phyloP scores from a whole-genome alignment of 1,139 yeast genomes.

The Taphrina deformans region DNA sequence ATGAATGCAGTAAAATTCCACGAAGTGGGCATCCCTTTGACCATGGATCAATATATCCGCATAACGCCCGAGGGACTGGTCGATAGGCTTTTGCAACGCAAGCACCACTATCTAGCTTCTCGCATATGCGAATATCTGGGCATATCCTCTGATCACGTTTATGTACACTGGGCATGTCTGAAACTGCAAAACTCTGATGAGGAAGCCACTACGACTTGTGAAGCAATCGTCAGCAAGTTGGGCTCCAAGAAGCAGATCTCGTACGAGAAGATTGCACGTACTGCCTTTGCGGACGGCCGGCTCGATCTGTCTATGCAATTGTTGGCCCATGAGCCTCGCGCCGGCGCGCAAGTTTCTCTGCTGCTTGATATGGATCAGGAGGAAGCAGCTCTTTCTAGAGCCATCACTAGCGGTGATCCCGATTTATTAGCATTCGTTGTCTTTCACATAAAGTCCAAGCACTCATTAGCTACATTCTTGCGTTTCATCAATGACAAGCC shows the following conservation, averaged over 20 bases:
- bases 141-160: conserved; percentile 59
- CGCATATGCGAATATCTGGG: conserved; percentile 58
- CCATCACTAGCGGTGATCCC: conserved; percentile 65
- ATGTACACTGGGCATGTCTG: conserved; percentile 77
- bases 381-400: conserved; percentile 66
- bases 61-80: conserved; percentile 55
- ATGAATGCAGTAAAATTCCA: conserved; percentile 65
- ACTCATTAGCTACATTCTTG: conserved; percentile 58
- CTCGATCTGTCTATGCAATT: conserved; percentile 58
- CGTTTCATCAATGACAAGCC: conserved; percentile 54
- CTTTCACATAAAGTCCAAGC: conserved; percentile 52
- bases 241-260: conserved; percentile 51
- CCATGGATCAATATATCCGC: conserved; percentile 54
- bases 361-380: conserved; percentile 71
- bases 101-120: conserved; percentile 63
- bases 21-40: conserved; percentile 68
- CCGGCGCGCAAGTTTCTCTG: conserved; percentile 62
- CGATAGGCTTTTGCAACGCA: conserved; percentile 59
- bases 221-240: conserved; percentile 54
- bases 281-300: conserved; percentile 85
- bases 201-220: conserved; percentile 60
- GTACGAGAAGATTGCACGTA: conserved; percentile 62
- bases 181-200: conserved; percentile 57
- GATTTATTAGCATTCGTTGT: conserved; percentile 63
- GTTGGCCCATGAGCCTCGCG: conserved; percentile 65